Percentiles rank a stretch among this genome's conserved stretches.
phyloP scores from a whole-genome alignment of 805 yeast genomes.

The Starmerella vitae region DNA sequence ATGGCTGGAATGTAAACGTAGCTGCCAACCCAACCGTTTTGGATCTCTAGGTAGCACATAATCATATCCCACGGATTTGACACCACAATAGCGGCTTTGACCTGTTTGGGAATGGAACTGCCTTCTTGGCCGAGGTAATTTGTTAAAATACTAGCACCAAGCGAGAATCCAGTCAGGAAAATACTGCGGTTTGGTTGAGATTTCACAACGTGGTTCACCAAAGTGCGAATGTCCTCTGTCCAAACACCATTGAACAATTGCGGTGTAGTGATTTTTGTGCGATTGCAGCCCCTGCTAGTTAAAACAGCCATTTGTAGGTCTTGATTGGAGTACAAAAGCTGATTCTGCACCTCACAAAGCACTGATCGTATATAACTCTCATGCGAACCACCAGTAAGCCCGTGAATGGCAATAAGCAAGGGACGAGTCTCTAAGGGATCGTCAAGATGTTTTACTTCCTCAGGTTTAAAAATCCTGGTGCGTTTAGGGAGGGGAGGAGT shows the following conservation, averaged over 20 bases:
- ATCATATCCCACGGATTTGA: constrained; percentile 66
- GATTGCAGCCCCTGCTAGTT: constrained; percentile 66
- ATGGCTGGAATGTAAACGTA: constrained; percentile 39
- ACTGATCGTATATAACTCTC: constrained; percentile 60
- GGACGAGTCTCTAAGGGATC: constrained; percentile 35
- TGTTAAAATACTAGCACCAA: constrained; percentile 60
- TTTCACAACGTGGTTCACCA: constrained; percentile 37
- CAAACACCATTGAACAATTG: constrained; percentile 56
- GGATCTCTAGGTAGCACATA: constrained; percentile 36
- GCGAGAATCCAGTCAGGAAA: constrained; percentile 63
- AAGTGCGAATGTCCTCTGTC: constrained; percentile 52
- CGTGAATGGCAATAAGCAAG: constrained; percentile 54
- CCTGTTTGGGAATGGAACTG: constrained; percentile 20
- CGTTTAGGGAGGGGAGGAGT: constrained; percentile 34
- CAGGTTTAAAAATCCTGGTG: constrained; percentile 39
- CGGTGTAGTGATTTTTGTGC: constrained; percentile 54
- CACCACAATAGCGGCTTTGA: constrained; percentile 46
- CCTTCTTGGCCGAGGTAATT: constrained; percentile 62
- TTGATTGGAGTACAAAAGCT: constrained; percentile 9
- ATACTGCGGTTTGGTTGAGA: constrained; percentile 50
- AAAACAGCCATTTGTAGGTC: constrained; percentile 54
- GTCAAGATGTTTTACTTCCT: constrained; percentile 32
- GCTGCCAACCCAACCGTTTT: constrained; percentile 32
- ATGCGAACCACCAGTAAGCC: constrained; percentile 76
- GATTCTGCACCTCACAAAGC: constrained; percentile 27